Evolutionary conservation across 257 asterid genomes (phyloP).

Genomic region (Phtheirospermum japonicum): DNA sequence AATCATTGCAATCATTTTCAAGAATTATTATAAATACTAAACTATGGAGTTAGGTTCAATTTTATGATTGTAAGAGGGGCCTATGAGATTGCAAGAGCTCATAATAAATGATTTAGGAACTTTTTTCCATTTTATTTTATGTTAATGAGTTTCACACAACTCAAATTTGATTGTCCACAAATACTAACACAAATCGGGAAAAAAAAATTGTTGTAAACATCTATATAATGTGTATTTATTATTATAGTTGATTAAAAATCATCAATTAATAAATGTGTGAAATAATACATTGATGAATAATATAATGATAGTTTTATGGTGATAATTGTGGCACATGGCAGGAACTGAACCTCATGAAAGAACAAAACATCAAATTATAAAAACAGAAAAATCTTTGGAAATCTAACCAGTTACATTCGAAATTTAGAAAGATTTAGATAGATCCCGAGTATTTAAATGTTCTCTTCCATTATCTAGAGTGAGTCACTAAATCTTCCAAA

Average conservation of each 20-base stretch:
- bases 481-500: slow-evolving; percentile 40
- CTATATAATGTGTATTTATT: too few relatives aligned
- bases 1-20: slow-evolving; percentile 27
- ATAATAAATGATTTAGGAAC: too few relatives aligned
- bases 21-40: slow-evolving; percentile 22
- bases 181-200: too few relatives aligned
- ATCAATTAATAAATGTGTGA: too few relatives aligned
- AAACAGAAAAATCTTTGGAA: slow-evolving; percentile 45
- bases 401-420: slow-evolving; percentile 41
- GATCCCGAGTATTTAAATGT: slow-evolving; percentile 30
- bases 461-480: slow-evolving; percentile 30
- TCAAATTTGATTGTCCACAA: too few relatives aligned
- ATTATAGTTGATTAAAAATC: background rate
- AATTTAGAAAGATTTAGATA: slow-evolving; percentile 36
- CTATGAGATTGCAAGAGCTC: slow-evolving; percentile 30
- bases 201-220: too few relatives aligned
- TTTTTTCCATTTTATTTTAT: too few relatives aligned
- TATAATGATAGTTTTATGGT: slow-evolving; percentile 12
- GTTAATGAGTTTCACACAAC: too few relatives aligned
- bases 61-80: slow-evolving; percentile 35
- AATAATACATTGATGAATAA: too few relatives aligned
- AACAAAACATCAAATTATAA: background rate
- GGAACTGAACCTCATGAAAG: too few relatives aligned
- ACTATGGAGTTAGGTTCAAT: slow-evolving; percentile 39
- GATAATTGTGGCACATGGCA: slow-evolving; percentile 39